A percentile compares a stretch with the other conserved stretches of the same genome.
These are phyloP conservation scores for Anthoceros angustus DNA, from an alignment of 225 moss, liverwort and hornwort species.

Conservation along the genomic window DNA sequence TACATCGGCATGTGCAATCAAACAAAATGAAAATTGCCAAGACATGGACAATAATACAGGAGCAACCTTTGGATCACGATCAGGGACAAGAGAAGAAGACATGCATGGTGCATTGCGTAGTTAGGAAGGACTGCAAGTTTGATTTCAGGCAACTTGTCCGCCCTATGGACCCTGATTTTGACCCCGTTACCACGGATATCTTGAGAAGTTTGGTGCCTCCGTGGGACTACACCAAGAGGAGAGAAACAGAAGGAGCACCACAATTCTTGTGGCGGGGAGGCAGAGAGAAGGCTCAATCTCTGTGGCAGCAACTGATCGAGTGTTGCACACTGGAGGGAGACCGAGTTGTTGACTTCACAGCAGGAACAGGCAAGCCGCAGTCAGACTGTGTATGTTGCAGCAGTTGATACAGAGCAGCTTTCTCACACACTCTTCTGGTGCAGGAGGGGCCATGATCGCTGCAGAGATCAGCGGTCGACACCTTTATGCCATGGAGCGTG, in stretches of 20 bases:
- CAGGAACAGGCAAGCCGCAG: neutral
- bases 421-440: neutral
- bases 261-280: neutral
- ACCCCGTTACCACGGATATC: neutral
- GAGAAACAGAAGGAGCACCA: neutral
- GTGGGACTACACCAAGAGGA: neutral
- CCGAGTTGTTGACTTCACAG: neutral
- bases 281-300: neutral
- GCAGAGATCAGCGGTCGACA: neutral
- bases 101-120: neutral
- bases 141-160: neutral
- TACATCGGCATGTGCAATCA: neutral
- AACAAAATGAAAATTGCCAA: neutral
- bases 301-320: constrained; percentile 4
- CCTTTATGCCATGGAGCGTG: neutral
- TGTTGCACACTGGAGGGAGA: neutral
- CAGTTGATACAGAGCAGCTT: neutral
- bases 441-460: neutral
- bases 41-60: neutral
- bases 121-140: neutral
- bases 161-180: neutral
- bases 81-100: neutral
- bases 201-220: neutral
- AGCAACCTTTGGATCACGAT: neutral
- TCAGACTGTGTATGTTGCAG: neutral